Conservation (phyloP, 805 yeast genomes). For the Starmera amethionina region DNA sequence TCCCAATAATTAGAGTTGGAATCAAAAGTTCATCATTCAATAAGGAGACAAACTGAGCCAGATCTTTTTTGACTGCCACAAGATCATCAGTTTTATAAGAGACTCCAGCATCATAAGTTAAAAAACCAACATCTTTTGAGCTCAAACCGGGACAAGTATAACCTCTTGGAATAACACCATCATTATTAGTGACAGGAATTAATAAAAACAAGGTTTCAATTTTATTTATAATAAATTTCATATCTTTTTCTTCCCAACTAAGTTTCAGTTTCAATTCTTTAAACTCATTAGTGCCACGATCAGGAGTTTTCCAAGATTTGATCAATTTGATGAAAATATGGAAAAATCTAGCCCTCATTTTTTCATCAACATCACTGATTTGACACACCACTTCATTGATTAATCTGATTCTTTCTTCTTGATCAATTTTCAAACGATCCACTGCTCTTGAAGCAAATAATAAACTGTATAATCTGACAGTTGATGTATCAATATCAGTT, state of each 20-base stretch:
- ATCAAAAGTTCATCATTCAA: conserved; percentile 26
- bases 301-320: conserved; percentile 37
- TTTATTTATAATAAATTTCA: conserved; percentile 37
- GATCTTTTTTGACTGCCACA: conserved; percentile 27
- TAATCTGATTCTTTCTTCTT: conserved; percentile 26
- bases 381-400: conserved; percentile 39
- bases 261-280: conserved; percentile 24
- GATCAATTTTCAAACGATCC: conserved; percentile 32
- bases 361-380: conserved; percentile 28
- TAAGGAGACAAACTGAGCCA: conserved; percentile 28
- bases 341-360: conserved; percentile 49
- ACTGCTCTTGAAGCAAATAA: conserved; percentile 61
- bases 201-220: conserved; percentile 51
- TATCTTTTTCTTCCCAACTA: conserved; percentile 26
- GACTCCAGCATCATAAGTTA: conserved; percentile 63
- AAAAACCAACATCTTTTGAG: conserved; percentile 43
- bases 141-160: conserved; percentile 57
- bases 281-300: conserved; percentile 34
- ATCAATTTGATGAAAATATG: conserved; percentile 48
- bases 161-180: conserved; percentile 32
- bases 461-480: conserved; percentile 53
- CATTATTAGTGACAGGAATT: conserved; percentile 31
- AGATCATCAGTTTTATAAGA: conserved; percentile 42
- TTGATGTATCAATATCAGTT: conserved; percentile 30
- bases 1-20: conserved; percentile 50